phyloP scores from a whole-genome alignment of 2,329 filamentous ascomycete genomes.

The Acrodontium crateriforme region DNA sequence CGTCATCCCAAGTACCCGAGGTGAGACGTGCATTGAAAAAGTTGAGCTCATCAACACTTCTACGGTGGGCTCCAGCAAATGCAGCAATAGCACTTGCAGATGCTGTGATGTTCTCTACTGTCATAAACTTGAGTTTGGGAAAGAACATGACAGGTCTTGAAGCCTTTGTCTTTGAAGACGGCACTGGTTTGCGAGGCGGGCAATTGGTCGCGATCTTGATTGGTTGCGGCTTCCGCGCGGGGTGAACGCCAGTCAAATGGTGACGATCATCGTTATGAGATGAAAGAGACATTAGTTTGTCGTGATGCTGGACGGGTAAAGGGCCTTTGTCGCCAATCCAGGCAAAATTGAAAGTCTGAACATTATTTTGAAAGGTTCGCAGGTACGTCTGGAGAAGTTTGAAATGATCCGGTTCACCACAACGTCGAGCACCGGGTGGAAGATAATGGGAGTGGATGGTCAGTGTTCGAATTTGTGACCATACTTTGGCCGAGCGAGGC shows the following conservation, averaged over 20 bases:
- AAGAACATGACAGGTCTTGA: no score
- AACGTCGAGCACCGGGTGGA: constrained; percentile 31
- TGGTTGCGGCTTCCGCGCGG: background rate
- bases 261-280: no score
- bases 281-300: no score
- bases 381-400: constrained; percentile 66
- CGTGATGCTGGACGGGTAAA: constrained; percentile 57
- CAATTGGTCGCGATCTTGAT: background rate
- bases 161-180: background rate
- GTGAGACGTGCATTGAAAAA: constrained; percentile 63
- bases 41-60: constrained; percentile 60
- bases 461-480: constrained; percentile 64
- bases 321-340: constrained; percentile 64
- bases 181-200: constrained; percentile 24
- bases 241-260: background rate
- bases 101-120: constrained; percentile 59
- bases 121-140: constrained; percentile 51
- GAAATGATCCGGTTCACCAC: constrained; percentile 44
- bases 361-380: constrained; percentile 41
- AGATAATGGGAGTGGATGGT: constrained; percentile 47
- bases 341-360: constrained; percentile 52
- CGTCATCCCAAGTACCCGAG: constrained; percentile 67
- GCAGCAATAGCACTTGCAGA: constrained; percentile 55
- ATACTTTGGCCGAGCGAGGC: constrained; percentile 56
- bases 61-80: constrained; percentile 54